Evolutionary conservation across 352 stramenopile species (phyloP), one percentile per base, ranked within the genome.

Genomic region (Globisporangium heterothallicum): DNA sequence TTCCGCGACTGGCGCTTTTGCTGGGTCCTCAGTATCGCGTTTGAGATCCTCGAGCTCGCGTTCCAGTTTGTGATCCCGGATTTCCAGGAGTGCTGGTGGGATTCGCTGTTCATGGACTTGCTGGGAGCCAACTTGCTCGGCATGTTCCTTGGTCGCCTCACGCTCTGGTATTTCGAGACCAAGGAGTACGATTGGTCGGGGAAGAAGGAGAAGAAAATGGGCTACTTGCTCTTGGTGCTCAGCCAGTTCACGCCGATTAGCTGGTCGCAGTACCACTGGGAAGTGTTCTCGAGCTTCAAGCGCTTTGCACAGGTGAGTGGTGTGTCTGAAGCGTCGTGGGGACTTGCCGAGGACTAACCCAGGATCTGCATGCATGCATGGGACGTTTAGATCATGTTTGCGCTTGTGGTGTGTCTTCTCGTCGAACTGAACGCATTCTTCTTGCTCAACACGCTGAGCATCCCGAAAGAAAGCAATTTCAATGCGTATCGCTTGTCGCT

Each of bases 61-160:
- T 64, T 95, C 16, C 79, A 96, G 56, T 95, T 94, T 68, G 70
- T 96, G 27, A 94, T 95, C 42, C 82, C 90, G 0, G 89, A 97
- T 59, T 97, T 97, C 58, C 84, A 96, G 56, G 91, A 97, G 66
- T 97, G 91, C 66, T 97, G 88, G 88, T 97, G 91, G 91, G 91
- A 97, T 58, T 96, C 89, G 36, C 54, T 97, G 21, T 74, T 97
- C 32, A 74, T 97, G 58, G 91, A 97, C 61, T 58, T 96, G 19
- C 70, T 97, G 24, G 91, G 91, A 8, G 93, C 90, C 8, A 97
- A 97, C 61, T 65, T 97, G 45, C 50, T 97, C 13, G 91, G 91
- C 29, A 97, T 97, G 86, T 74, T 70, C 25, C 64, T 90, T 0
- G 84, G 84, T 21, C 75, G 77, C 42, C 48, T 88, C 38, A 92